Evolutionary conservation across 805 yeast genomes (phyloP).

Genomic region (Pichia thaimueangensis): DNA sequence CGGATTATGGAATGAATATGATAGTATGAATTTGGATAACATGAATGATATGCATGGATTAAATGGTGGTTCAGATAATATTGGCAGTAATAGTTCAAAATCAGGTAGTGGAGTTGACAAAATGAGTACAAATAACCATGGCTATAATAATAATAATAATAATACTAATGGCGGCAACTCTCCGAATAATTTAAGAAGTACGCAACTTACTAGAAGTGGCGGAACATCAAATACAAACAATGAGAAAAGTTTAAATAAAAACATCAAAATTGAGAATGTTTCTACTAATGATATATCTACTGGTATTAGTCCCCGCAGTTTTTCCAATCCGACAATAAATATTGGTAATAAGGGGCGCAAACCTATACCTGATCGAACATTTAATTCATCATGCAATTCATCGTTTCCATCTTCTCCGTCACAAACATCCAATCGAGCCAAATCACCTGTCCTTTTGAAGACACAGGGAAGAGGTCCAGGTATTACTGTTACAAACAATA

Average conservation of each 20-base stretch:
- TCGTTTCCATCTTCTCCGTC: constrained; percentile 4
- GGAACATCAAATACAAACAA: too few relatives aligned
- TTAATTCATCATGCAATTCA: not conserved
- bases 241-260: not conserved
- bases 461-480: not conserved
- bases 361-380: not conserved
- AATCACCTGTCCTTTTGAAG: constrained; percentile 5
- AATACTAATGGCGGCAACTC: not conserved
- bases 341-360: not conserved
- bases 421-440: constrained; percentile 1
- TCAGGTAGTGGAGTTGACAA: not conserved
- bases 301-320: constrained; percentile 5
- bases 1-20: constrained; percentile 40
- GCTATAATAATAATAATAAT: not conserved
- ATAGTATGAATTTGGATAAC: constrained; percentile 2
- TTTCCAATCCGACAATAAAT: not conserved
- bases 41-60: not conserved
- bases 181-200: too few relatives aligned
- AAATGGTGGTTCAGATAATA: not conserved
- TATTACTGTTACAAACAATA: not conserved
- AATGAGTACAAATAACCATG: not conserved
- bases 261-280: not conserved
- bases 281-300: constrained; percentile 7
- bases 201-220: too few relatives aligned
- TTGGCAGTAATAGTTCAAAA: not conserved